Percentiles rank a stretch among this genome's conserved stretches.
Evolutionary conservation across 1,284 basidiomycete genomes (phyloP).

Genomic region (Naganishia cerealis): DNA sequence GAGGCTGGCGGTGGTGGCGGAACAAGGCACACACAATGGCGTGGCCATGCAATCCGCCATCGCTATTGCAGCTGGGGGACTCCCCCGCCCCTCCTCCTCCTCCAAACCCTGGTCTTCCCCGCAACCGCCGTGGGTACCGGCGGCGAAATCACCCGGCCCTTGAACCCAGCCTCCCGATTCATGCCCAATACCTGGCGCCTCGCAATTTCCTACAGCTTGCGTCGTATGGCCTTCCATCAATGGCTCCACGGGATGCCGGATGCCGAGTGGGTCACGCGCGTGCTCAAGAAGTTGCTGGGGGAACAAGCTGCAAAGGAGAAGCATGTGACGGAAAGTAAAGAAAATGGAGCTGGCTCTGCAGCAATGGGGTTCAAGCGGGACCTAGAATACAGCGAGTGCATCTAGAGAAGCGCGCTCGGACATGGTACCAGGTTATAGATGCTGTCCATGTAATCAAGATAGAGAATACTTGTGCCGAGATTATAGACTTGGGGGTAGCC

Average conservation of each 20-base stretch:
- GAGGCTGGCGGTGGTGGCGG: background rate
- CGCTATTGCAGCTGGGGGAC: too few relatives aligned
- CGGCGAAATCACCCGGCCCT: conserved; percentile 26
- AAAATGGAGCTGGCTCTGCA: background rate
- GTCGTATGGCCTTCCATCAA: conserved; percentile 45
- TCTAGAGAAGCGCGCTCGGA: background rate
- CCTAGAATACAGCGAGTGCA: background rate
- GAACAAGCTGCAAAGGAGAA: conserved; percentile 5
- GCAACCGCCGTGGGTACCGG: background rate
- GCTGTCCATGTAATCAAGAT: too few relatives aligned
- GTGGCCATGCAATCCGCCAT: too few relatives aligned
- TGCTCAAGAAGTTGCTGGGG: conserved; percentile 39
- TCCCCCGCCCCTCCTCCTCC: too few relatives aligned
- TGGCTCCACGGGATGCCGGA: conserved; percentile 43
- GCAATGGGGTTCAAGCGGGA: background rate
- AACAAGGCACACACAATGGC: background rate
- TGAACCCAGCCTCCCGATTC: conserved; percentile 33
- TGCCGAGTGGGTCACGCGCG: conserved; percentile 36
- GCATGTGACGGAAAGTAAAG: background rate
- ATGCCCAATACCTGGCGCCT: conserved; percentile 38
- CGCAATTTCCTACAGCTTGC: conserved; percentile 47
- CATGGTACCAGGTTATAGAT: too few relatives aligned
- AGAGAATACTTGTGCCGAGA: too few relatives aligned
- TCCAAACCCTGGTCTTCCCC: background rate
- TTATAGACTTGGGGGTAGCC: too few relatives aligned